Conservation (phyloP, 2,329 filamentous ascomycete species). For the Colletotrichum liaoningense region DNA sequence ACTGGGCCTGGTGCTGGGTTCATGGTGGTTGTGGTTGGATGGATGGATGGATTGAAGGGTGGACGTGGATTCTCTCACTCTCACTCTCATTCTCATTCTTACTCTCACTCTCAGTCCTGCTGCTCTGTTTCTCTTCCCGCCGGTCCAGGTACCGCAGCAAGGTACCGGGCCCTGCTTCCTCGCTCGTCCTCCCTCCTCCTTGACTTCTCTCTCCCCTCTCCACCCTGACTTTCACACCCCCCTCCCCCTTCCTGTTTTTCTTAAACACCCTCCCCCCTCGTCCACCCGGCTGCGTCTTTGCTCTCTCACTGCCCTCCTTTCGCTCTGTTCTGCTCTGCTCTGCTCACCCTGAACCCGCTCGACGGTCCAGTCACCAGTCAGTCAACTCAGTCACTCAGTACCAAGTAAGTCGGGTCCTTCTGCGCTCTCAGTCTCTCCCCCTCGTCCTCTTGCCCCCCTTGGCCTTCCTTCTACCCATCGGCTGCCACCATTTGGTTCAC, state of each 20-base stretch:
- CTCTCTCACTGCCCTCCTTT: not conserved
- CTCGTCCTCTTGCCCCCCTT: no score
- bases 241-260: constrained; percentile 9
- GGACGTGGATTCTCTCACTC: not conserved
- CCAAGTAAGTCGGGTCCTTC: constrained; percentile 10
- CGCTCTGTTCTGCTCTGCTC: not conserved
- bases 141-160: constrained; percentile 7
- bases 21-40: not conserved
- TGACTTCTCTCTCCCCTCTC: not conserved
- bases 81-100: not conserved
- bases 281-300: not conserved
- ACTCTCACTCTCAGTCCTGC: not conserved
- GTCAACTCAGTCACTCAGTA: constrained; percentile 1
- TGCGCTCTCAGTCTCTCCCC: constrained; percentile 25
- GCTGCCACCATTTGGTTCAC: constrained; percentile 30
- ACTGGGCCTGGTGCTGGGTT: not conserved
- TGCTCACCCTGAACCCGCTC: not conserved
- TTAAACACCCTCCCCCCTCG: constrained; percentile 30
- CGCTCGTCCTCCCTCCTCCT: constrained; percentile 1
- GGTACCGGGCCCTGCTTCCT: constrained; percentile 5
- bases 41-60: not conserved
- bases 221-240: constrained; percentile 8
- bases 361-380: constrained; percentile 2
- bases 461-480: constrained; percentile 3
- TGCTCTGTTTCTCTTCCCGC: not conserved